Evolutionary conservation across 306 rosid genomes (phyloP).

Genomic region (Luffa acutangula): DNA sequence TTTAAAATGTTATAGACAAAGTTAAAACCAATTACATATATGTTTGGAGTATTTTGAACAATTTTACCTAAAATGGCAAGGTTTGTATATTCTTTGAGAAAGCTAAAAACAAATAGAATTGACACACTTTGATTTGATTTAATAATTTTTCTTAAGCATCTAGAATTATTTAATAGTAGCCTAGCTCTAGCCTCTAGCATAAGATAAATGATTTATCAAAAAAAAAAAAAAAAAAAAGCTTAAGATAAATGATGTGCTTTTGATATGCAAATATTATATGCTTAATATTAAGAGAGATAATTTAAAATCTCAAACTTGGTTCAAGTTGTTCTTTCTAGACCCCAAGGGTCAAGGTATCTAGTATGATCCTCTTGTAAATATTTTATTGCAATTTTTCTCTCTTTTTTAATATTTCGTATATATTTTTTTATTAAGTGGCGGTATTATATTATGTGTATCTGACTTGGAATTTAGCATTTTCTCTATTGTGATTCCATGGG

Average conservation of each 20-base stretch:
- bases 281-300: not conserved
- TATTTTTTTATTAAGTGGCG: not conserved
- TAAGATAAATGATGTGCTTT: not conserved
- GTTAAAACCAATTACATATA: not conserved
- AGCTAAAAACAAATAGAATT: not conserved
- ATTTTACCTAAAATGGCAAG: not conserved
- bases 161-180: not conserved
- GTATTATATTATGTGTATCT: not conserved
- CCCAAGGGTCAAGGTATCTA: not conserved
- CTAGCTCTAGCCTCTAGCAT: not conserved
- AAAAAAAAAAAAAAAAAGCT: not conserved
- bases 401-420: not conserved
- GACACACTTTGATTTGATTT: not conserved
- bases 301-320: not conserved
- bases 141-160: not conserved
- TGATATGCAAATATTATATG: not conserved
- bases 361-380: not conserved
- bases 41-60: not conserved
- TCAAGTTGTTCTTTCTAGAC: not conserved
- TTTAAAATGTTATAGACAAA: not conserved
- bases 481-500: not conserved
- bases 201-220: not conserved
- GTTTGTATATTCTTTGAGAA: not conserved
- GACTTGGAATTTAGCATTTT: not conserved
- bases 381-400: not conserved